Evolutionary conservation across 768 basidiomycete genomes (phyloP).

Genomic region (Phanerochaete sordida): DNA sequence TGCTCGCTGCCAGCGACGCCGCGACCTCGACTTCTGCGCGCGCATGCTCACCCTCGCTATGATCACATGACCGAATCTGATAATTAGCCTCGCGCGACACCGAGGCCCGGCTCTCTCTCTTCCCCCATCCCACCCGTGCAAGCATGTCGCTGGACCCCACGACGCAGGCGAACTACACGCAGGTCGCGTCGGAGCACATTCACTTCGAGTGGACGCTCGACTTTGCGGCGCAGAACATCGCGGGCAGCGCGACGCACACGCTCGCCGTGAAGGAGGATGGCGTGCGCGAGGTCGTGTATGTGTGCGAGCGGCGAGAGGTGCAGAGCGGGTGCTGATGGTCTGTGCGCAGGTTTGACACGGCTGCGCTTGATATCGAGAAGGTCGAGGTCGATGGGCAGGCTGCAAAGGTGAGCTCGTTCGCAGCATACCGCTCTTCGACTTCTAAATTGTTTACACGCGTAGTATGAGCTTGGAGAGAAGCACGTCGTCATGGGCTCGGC

Average conservation of each 20-base stretch:
- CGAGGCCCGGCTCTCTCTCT: background rate
- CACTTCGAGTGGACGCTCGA: slow-evolving; percentile 78
- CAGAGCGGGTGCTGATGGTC: background rate
- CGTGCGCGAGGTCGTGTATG: slow-evolving; percentile 61
- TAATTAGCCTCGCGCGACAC: background rate
- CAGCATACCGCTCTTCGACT: background rate
- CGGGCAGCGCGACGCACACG: slow-evolving; percentile 63
- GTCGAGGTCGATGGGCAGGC: slow-evolving; percentile 49
- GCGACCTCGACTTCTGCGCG: background rate
- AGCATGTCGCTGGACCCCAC: slow-evolving; percentile 44
- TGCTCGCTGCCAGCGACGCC: no score
- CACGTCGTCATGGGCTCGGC: slow-evolving; percentile 79
- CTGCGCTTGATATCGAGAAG: slow-evolving; percentile 55
- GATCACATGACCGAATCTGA: slow-evolving; percentile 3
- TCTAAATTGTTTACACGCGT: background rate
- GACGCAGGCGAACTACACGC: slow-evolving; percentile 77
- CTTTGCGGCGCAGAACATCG: slow-evolving; percentile 56
- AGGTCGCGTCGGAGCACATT: slow-evolving; percentile 64
- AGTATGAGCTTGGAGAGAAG: slow-evolving; percentile 54
- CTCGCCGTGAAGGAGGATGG: slow-evolving; percentile 51
- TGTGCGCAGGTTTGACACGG: slow-evolving; percentile 64
- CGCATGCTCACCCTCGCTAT: background rate
- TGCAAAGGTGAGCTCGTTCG: background rate
- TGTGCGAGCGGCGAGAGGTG: background rate
- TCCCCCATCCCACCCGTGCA: background rate